Evolutionary conservation across 2,329 filamentous ascomycete species (phyloP).

Genomic region (Colletotrichum musae): DNA sequence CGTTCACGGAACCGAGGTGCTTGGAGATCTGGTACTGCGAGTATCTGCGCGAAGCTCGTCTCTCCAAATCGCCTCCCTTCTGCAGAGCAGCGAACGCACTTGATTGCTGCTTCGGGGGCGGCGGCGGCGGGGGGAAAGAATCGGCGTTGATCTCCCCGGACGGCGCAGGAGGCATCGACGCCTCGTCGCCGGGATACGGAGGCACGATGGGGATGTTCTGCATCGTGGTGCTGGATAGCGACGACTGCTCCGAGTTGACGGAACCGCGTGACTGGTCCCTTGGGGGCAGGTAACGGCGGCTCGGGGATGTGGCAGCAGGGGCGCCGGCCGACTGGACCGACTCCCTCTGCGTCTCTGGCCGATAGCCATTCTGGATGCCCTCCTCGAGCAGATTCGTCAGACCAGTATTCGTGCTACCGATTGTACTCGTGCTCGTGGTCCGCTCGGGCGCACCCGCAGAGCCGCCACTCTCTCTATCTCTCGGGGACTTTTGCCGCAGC

Average conservation of each 20-base stretch:
- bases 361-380: conserved; percentile 69
- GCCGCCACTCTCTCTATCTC: conserved; percentile 67
- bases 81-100: conserved; percentile 93
- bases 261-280: conserved; percentile 69
- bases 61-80: conserved; percentile 91
- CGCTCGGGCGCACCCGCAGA: conserved; percentile 58
- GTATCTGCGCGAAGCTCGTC: conserved; percentile 92
- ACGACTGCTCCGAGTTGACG: conserved; percentile 72
- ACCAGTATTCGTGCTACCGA: conserved; percentile 70
- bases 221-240: conserved; percentile 80
- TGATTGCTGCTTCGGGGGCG: conserved; percentile 80
- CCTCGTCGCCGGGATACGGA: conserved; percentile 76
- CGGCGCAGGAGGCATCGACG: conserved; percentile 49
- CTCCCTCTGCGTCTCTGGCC: conserved; percentile 50
- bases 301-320: conserved; percentile 59
- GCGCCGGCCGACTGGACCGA: conserved; percentile 37
- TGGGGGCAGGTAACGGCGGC: conserved; percentile 59
- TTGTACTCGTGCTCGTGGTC: conserved; percentile 72
- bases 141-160: conserved; percentile 70
- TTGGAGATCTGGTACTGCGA: conserved; percentile 98
- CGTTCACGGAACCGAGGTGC: conserved; percentile 86
- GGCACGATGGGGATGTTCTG: conserved; percentile 83
- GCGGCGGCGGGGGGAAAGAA: conserved; percentile 79
- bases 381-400: conserved; percentile 73
- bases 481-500: conserved; percentile 75